A percentile compares a stretch with the other conserved stretches of the same genome.
Conservation (phyloP, 2,329 filamentous ascomycete genomes). For the Fusarium penzigii region DNA sequence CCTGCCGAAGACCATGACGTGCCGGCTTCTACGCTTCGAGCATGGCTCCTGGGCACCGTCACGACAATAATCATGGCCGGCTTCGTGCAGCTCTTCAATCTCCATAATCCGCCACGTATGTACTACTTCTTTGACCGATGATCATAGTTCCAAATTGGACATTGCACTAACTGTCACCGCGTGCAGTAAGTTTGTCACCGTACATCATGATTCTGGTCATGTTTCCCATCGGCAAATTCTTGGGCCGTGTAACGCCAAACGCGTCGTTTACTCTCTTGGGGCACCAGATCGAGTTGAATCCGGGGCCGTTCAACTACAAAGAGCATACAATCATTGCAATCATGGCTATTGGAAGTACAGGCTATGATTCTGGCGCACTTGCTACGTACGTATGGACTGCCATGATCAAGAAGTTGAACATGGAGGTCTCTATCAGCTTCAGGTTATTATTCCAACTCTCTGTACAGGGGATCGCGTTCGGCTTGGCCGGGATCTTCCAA, state of each 20-base stretch:
- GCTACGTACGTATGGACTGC: slow-evolving; percentile 4
- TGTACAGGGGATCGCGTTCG: slow-evolving; percentile 49
- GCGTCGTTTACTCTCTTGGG: neutral
- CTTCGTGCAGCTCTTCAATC: slow-evolving; percentile 7
- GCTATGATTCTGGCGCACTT: slow-evolving; percentile 5
- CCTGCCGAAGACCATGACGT: too few species aligned
- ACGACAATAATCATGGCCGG: slow-evolving; percentile 4
- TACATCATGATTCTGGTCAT: slow-evolving; percentile 6
- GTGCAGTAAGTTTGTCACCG: slow-evolving; percentile 2
- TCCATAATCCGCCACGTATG: slow-evolving; percentile 6
- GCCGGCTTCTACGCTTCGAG: too few species aligned
- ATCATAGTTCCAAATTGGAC: too few species aligned
- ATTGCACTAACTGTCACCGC: neutral
- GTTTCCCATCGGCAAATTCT: slow-evolving; percentile 3
- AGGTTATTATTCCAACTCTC: slow-evolving; percentile 4
- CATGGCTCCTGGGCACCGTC: slow-evolving; percentile 4
- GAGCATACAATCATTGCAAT: slow-evolving; percentile 13
- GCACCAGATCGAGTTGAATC: slow-evolving; percentile 5
- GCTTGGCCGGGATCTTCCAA: slow-evolving; percentile 46
- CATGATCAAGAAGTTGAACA: slow-evolving; percentile 3
- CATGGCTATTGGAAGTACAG: slow-evolving; percentile 5
- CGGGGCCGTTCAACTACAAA: slow-evolving; percentile 14
- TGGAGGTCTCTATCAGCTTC: neutral
- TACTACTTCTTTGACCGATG: too few species aligned
- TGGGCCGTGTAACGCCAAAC: neutral